Base-by-base conservation (phyloP, 2,329 filamentous ascomycete genomes). In the Curvularia sp. region DNA sequence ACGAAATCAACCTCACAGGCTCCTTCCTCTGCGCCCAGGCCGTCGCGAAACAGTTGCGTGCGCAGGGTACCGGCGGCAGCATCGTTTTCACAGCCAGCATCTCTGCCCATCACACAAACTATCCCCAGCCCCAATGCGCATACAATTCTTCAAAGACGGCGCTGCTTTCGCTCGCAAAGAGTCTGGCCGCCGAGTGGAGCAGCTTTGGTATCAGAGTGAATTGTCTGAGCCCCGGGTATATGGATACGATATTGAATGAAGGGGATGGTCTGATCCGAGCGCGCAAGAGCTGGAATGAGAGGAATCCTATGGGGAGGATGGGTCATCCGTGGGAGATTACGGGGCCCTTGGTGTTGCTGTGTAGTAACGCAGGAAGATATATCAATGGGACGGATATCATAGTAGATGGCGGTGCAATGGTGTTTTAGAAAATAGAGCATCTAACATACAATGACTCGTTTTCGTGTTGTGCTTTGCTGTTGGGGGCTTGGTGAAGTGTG, bases 121-220 rank as follows among this genome's bases (percentile, higher is more conserved):
- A 82, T 67, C 89, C 89, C 0, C 89, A 92, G 69, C 88, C 89
- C 0, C 90, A 93, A 69, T 82, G 81, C 0, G 85, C 86, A 0
- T 93, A 93, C 71, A 93, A 93, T 64, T 86, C 87, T 1, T 86
- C 83, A 62, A 93, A 93, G 74, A 86, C 88, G 0, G 89, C 85
- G 0, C 75, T 93, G 1, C 66, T 89, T 30, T 84, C 85, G 50
- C 73, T 92, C 64, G 87, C 86, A 49, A 85, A 83, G 62, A 87
- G 82, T 35, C 76, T 93, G 15, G 90, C 89, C 0, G 89, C 87
- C 0, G 90, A 93, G 75, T 93, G 89, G 90, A 88, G 87, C 0
- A 77, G 80, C 1, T 83, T 88, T 70, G 90, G 90, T 0, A 90
- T 93, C 60, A 78, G 88, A 2, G 87, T 90, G 5, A 93, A 93